Conservation (phyloP, 306 rosid species). For the Dalbergia cultrata region DNA sequence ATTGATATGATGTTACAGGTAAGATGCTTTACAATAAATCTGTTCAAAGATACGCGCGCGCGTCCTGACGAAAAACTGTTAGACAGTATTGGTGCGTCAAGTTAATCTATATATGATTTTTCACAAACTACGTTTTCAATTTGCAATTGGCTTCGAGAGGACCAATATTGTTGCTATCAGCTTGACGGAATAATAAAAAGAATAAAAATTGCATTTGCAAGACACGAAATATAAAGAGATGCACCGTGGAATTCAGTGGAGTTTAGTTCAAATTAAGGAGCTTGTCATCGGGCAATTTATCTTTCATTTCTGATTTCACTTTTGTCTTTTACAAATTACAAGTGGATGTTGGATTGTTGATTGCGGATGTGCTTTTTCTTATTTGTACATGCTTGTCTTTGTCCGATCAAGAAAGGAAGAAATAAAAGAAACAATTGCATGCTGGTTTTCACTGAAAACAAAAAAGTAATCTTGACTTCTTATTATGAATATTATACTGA, state of each 20-base stretch:
- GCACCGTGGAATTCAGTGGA: not conserved
- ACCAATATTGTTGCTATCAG: not conserved
- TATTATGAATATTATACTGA: not conserved
- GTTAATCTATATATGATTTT: not conserved
- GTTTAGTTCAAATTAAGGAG: not conserved
- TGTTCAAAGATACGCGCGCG: not conserved
- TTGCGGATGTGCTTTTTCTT: conserved; percentile 17
- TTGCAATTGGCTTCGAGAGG: not conserved
- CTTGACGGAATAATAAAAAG: not conserved
- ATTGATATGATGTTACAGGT: not conserved
- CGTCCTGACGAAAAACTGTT: no score
- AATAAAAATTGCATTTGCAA: not conserved
- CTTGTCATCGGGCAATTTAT: not conserved
- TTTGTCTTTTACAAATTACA: not conserved
- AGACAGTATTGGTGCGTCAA: not conserved
- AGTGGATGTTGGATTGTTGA: not conserved
- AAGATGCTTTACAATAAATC: not conserved
- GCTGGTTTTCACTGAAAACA: conserved; percentile 36
- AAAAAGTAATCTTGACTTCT: not conserved
- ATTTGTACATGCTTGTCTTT: conserved; percentile 14
- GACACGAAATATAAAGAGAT: not conserved
- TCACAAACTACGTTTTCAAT: not conserved
- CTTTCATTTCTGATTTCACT: not conserved
- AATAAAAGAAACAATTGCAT: not conserved
- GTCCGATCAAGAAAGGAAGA: not conserved